Conservation (phyloP, 768 basidiomycete species). For the Clitopilus hobsonii region DNA sequence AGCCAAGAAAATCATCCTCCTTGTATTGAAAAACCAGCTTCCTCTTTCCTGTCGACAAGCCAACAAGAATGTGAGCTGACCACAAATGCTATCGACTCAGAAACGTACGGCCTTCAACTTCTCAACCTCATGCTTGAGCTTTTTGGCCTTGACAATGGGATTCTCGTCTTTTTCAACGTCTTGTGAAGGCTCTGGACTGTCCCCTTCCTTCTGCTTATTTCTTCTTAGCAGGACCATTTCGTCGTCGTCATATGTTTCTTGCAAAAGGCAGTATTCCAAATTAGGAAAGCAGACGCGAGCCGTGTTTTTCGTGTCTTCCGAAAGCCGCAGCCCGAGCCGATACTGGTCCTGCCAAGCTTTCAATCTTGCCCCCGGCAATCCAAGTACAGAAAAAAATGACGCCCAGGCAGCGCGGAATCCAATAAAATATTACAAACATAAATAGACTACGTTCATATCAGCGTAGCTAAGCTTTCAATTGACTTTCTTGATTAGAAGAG, state of each 20-base stretch:
- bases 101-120: conserved; percentile 18
- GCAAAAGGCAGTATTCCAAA: not conserved
- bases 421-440: too few species aligned
- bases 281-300: not conserved
- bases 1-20: conserved; percentile 66
- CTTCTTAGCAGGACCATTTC: not conserved
- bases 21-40: conserved; percentile 23
- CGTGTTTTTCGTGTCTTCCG: not conserved
- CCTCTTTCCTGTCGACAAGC: conserved; percentile 14
- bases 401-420: not conserved
- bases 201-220: conserved; percentile 5
- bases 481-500: conserved; percentile 12
- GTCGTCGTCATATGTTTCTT: not conserved
- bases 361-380: too few species aligned
- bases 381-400: too few species aligned
- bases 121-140: conserved; percentile 12
- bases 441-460: too few species aligned
- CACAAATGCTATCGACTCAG: conserved; percentile 1
- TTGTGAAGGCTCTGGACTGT: not conserved
- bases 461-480: too few species aligned
- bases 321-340: too few species aligned
- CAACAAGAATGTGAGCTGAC: not conserved
- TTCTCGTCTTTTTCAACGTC: not conserved
- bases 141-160: not conserved
- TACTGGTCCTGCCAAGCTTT: too few species aligned